Evolutionary conservation across 192 early-diverging fungal genomes (phyloP).

Genomic region (Backusella circina): DNA sequence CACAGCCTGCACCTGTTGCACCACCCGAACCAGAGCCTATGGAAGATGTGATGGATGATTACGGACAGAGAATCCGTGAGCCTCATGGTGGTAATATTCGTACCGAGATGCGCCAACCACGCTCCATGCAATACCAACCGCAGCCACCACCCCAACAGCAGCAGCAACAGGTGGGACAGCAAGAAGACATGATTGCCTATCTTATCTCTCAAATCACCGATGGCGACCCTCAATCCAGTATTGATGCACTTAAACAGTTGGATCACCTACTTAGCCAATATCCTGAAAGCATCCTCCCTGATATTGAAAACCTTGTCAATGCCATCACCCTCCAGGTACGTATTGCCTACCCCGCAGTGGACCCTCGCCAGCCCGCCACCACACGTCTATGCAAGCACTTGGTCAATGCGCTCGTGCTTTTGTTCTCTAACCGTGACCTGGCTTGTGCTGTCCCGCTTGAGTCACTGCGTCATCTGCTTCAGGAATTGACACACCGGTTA

Average conservation of each 20-base stretch:
- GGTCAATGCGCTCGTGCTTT: conserved; percentile 67
- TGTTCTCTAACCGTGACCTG: conserved; percentile 70
- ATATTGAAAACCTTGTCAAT: conserved; percentile 64
- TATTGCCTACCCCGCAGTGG: conserved; percentile 62
- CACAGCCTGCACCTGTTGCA: conserved; percentile 22
- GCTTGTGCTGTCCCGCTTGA: conserved; percentile 61
- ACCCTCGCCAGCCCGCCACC: conserved; percentile 45
- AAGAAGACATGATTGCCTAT: conserved; percentile 59
- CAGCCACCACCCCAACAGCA: conserved; percentile 27
- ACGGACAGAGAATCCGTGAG: neutral
- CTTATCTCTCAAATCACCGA: conserved; percentile 68
- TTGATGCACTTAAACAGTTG: conserved; percentile 74
- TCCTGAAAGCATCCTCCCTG: conserved; percentile 49
- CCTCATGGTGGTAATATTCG: neutral
- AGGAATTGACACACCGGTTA: conserved; percentile 76
- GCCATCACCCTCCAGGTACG: conserved; percentile 73
- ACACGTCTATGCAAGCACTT: conserved; percentile 78
- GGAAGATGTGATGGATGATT: conserved; percentile 31
- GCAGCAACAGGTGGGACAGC: conserved; percentile 19
- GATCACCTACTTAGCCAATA: conserved; percentile 58
- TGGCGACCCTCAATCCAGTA: conserved; percentile 55
- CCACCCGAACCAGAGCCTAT: conserved; percentile 33
- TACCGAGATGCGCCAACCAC: neutral
- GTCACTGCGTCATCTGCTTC: conserved; percentile 62
- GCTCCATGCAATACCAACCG: conserved; percentile 17